Percentiles rank a stretch among this genome's conserved stretches.
Evolutionary conservation across 2,329 filamentous ascomycete genomes (phyloP).

Genomic region (Pyrenophora graminea): DNA sequence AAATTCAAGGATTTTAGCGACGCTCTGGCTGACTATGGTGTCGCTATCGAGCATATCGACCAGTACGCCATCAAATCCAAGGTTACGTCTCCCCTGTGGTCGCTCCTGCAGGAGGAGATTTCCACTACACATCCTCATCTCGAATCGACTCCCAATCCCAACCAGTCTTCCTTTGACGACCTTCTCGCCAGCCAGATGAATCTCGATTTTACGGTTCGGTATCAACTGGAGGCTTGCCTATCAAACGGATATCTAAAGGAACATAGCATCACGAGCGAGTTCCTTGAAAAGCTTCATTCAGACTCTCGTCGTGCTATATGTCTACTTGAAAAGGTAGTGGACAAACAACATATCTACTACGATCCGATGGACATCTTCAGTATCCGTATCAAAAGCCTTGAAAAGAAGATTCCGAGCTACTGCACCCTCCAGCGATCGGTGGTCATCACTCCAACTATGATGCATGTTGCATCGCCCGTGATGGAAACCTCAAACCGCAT

Average conservation of each 20-base stretch:
- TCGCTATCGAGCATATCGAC: constrained; percentile 55
- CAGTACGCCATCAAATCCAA: constrained; percentile 49
- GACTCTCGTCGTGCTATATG: constrained; percentile 61
- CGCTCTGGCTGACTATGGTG: constrained; percentile 73
- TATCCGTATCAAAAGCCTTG: constrained; percentile 36
- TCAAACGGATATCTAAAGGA: constrained; percentile 78
- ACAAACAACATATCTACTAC: constrained; percentile 64
- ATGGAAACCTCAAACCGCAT: constrained; percentile 90
- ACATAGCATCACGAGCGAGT: constrained; percentile 69
- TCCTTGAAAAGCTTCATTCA: constrained; percentile 64
- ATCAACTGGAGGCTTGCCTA: constrained; percentile 93
- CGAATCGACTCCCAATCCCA: not conserved
- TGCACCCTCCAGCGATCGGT: constrained; percentile 78
- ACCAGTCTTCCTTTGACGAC: constrained; percentile 28
- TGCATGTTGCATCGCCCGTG: constrained; percentile 75
- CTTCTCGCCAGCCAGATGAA: constrained; percentile 38
- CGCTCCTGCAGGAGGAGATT: constrained; percentile 38
- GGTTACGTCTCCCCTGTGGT: constrained; percentile 23
- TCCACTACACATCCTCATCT: constrained; percentile 30
- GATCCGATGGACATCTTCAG: constrained; percentile 76
- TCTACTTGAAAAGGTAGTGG: constrained; percentile 75
- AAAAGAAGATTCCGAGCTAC: constrained; percentile 65
- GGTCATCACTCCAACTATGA: constrained; percentile 79
- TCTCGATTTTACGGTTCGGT: constrained; percentile 70
- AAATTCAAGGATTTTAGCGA: constrained; percentile 53